phyloP scores from a whole-genome alignment of 164 flowering plant species.

The Cinnamomum micranthum region DNA sequence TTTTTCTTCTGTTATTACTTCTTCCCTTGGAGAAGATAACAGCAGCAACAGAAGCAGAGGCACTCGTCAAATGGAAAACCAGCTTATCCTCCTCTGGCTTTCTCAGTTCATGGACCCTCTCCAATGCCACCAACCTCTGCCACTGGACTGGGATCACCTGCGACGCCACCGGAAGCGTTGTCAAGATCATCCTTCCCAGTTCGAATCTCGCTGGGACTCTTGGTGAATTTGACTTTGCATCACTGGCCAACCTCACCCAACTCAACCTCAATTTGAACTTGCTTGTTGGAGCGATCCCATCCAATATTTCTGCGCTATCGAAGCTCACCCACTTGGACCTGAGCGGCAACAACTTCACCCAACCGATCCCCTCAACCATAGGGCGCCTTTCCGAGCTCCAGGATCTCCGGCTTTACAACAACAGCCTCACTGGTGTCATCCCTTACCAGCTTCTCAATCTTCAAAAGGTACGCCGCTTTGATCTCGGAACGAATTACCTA shows the following conservation, averaged over 20 bases:
- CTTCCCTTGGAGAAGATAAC: too few species aligned
- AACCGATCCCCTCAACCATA: slow-evolving; percentile 27
- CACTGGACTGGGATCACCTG: too few species aligned
- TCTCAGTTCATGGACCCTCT: too few species aligned
- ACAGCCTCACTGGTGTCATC: slow-evolving; percentile 30
- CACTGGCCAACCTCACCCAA: slow-evolving; percentile 32
- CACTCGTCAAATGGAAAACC: too few species aligned
- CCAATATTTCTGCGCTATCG: slow-evolving; percentile 5
- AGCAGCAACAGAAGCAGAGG: too few species aligned
- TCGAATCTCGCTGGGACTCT: too few species aligned
- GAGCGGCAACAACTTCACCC: slow-evolving; percentile 24
- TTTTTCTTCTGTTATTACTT: too few species aligned
- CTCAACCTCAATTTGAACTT: slow-evolving; percentile 31
- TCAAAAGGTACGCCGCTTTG: slow-evolving; percentile 26
- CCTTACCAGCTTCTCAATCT: slow-evolving; percentile 39
- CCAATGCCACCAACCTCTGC: too few species aligned
- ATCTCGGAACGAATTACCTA: slow-evolving; percentile 31
- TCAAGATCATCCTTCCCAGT: too few species aligned
- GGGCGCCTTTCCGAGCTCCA: slow-evolving; percentile 26
- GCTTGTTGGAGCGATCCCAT: slow-evolving; percentile 22
- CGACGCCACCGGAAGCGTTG: too few species aligned
- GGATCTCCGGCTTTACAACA: slow-evolving; percentile 23
- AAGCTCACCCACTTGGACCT: slow-evolving; percentile 36
- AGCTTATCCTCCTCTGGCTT: too few species aligned
- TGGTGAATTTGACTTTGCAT: slow-evolving; percentile 25